Evolutionary conservation across 1,139 yeast genomes (phyloP).

Genomic region (Yamadazyma dendronema): DNA sequence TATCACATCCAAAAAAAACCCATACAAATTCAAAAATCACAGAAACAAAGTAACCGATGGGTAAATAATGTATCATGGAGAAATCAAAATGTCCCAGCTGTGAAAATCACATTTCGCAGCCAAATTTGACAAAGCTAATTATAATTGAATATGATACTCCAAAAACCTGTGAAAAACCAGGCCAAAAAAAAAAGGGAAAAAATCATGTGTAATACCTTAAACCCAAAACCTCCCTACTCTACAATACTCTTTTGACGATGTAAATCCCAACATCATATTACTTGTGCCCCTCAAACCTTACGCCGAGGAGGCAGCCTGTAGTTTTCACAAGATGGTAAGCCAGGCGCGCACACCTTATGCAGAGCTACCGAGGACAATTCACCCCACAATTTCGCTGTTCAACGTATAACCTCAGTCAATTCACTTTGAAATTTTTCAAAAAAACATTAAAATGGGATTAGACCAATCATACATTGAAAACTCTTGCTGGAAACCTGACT

Average conservation of each 20-base stretch:
- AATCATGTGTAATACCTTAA: background rate
- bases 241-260: background rate
- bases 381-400: constrained; percentile 2
- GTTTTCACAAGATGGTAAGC: too few relatives aligned
- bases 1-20: too few relatives aligned
- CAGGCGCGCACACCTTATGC: too few relatives aligned
- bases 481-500: constrained; percentile 49
- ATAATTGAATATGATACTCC: background rate
- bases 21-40: too few relatives aligned
- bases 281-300: too few relatives aligned
- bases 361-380: background rate
- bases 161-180: background rate
- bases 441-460: constrained; percentile 4
- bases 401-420: background rate
- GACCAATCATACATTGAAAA: constrained; percentile 23
- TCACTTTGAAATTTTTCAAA: background rate
- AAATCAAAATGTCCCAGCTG: too few relatives aligned
- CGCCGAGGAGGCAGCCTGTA: too few relatives aligned
- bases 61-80: too few relatives aligned
- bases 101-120: constrained; percentile 1
- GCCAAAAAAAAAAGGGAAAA: background rate
- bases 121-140: background rate
- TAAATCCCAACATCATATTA: background rate
- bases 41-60: too few relatives aligned
- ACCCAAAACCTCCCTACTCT: background rate